Evolutionary conservation across 257 asterid genomes (phyloP).

Genomic region (Verbascum thapsus): DNA sequence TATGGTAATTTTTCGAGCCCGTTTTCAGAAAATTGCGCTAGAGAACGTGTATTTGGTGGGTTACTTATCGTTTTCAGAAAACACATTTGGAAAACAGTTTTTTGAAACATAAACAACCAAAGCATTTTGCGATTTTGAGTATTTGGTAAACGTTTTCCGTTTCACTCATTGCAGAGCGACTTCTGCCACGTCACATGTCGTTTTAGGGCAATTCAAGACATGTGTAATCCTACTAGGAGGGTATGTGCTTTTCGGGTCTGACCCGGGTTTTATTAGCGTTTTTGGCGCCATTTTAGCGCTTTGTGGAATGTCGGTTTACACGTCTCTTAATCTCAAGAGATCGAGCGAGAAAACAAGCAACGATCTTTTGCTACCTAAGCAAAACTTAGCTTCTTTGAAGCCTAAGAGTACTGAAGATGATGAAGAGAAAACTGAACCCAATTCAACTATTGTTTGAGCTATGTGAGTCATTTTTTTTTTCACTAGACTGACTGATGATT

Average conservation of each 20-base stretch:
- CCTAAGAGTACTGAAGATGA: conserved; percentile 40
- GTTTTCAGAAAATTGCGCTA: no score
- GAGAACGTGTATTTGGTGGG: no score
- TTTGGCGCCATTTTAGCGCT: conserved; percentile 74
- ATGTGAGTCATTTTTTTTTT: no score
- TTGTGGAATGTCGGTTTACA: conserved; percentile 76
- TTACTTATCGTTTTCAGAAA: no score
- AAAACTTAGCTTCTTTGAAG: conserved; percentile 34
- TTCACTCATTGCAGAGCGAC: conserved; percentile 61
- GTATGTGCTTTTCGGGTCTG: conserved; percentile 65
- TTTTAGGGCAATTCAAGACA: conserved; percentile 77
- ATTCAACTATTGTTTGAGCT: conserved; percentile 30
- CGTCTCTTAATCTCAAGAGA: conserved; percentile 52
- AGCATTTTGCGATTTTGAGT: neutral
- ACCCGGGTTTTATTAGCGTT: conserved; percentile 75
- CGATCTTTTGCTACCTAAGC: conserved; percentile 45
- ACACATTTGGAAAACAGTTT: no score
- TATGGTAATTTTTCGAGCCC: no score
- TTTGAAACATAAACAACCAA: no score
- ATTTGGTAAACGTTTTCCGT: neutral
- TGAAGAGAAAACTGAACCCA: conserved; percentile 35
- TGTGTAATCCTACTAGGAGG: conserved; percentile 83
- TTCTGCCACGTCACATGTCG: conserved; percentile 82
- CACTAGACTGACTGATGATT: no score
- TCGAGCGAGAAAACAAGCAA: conserved; percentile 40